phyloP scores from a whole-genome alignment of 2,329 filamentous ascomycete genomes.

The Periconia macrospinosa region DNA sequence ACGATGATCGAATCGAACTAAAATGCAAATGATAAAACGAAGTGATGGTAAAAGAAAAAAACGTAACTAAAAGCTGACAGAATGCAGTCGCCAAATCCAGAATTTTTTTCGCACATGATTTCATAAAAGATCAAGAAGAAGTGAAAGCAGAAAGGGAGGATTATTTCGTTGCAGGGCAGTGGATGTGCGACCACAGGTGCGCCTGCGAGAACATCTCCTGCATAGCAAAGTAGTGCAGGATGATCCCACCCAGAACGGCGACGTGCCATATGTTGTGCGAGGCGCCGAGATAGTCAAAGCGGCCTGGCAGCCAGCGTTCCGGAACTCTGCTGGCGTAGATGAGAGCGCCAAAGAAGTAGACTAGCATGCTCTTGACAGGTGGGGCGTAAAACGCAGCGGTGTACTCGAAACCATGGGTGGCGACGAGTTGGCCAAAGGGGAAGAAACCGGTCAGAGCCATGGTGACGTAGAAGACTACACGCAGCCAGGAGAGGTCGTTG shows the following conservation, averaged over 20 bases:
- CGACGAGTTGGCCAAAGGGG: slow-evolving; percentile 80
- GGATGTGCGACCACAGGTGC: slow-evolving; percentile 38
- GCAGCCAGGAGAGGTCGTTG: slow-evolving; percentile 86
- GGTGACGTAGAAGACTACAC: slow-evolving; percentile 88
- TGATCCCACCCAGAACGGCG: slow-evolving; percentile 88
- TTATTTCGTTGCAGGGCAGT: slow-evolving; percentile 27
- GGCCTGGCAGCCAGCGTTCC: slow-evolving; percentile 88
- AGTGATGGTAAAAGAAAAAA: no score
- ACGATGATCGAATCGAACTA: no score
- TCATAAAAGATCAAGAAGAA: not conserved
- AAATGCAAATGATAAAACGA: no score
- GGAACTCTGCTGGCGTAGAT: slow-evolving; percentile 92
- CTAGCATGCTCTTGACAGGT: slow-evolving; percentile 79
- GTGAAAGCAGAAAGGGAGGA: not conserved
- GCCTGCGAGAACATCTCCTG: slow-evolving; percentile 80
- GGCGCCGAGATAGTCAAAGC: slow-evolving; percentile 93
- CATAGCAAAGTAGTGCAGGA: slow-evolving; percentile 98
- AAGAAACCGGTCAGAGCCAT: slow-evolving; percentile 87
- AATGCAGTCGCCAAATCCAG: not conserved
- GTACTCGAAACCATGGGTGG: slow-evolving; percentile 76
- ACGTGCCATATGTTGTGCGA: slow-evolving; percentile 98
- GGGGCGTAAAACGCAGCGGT: slow-evolving; percentile 89
- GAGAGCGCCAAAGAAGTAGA: slow-evolving; percentile 82
- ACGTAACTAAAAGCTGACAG: not conserved
- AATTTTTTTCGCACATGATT: no score